Conservation (phyloP, 2,329 filamentous ascomycete species). For the Cordyceps fumosorosea region DNA sequence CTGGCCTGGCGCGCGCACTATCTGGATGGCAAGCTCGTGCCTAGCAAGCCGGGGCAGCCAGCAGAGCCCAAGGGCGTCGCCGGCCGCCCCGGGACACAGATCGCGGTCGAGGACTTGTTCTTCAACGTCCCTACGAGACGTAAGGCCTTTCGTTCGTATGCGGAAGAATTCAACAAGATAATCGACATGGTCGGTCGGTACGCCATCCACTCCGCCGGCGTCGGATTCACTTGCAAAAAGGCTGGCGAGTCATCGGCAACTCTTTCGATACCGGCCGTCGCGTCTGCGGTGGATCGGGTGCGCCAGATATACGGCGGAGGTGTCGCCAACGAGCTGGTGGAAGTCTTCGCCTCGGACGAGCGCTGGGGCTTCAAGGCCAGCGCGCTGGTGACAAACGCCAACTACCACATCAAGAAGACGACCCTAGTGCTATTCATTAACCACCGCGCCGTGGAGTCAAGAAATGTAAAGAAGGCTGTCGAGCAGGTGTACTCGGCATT, state of each 20-base stretch:
- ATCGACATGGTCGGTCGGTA: conserved; percentile 91
- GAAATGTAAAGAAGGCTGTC: conserved; percentile 77
- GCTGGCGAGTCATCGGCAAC: conserved; percentile 80
- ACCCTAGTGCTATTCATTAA: conserved; percentile 91
- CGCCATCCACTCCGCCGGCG: conserved; percentile 83
- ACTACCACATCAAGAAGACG: conserved; percentile 88
- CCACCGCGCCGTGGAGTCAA: conserved; percentile 86
- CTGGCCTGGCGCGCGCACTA: conserved; percentile 91
- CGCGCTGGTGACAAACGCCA: conserved; percentile 84
- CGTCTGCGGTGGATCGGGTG: conserved; percentile 73
- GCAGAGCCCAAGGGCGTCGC: conserved; percentile 82
- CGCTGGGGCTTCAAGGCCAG: conserved; percentile 79
- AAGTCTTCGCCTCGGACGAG: conserved; percentile 63
- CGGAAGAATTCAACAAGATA: conserved; percentile 97
- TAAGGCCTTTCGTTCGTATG: conserved; percentile 80
- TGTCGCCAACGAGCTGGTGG: conserved; percentile 82
- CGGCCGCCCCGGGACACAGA: conserved; percentile 84
- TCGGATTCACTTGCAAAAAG: conserved; percentile 95
- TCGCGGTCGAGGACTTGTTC: conserved; percentile 93
- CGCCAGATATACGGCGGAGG: conserved; percentile 79
- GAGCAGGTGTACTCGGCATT: conserved; percentile 87
- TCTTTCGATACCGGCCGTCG: conserved; percentile 69
- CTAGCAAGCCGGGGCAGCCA: conserved; percentile 80
- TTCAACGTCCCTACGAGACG: conserved; percentile 90
- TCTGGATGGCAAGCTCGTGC: conserved; percentile 70